Evolutionary conservation across 257 asterid genomes (phyloP), one percentile per base, ranked within the genome.

Genomic region (Fraxinus pennsylvanica): DNA sequence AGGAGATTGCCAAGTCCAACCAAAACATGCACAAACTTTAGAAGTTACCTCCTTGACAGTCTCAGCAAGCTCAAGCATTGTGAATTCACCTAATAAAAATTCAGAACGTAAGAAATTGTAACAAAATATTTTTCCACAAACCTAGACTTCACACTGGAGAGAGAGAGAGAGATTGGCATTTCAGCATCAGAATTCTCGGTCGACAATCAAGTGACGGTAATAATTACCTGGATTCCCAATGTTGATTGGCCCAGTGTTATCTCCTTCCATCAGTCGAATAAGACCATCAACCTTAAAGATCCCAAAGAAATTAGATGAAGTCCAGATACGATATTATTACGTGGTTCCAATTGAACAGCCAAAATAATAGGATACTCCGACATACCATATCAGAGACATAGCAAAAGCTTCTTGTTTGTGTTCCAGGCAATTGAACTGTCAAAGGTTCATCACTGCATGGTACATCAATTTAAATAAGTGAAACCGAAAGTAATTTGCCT

Each of bases 391-490:
- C 99, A 78, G 98, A 86, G 76, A 95, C 97, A 61, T 93, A 95
- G 77, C 99, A 95, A 81, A 95, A 93, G 84, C 99, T 95, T 78
- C 99, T 89, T n/a, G 99, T 96, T 83, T 96, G 99, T 39, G 98
- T 96, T 72, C 99, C 99, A 61, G 98, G 98, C 83, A 92, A 85
- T 88, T 96, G 98, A 81, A 96, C 97, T 14, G 99, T 96, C 92
- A 96, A 79, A 75, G 98, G 88, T 89, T 19, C 47, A 9, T 41
- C 47, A 10, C 47, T 41, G 47, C 47, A 41, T 61, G 19, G 39
- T 35, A 68, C 22, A 27, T 69, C 41, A 63, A 72, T 61, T 71
- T 1, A 43, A 41, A 65, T 76, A 79, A 85, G 72, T 74, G 22
- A 78, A 17, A 41, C 71, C 70, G 7, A 75, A 77, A 43, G 47